Evolutionary conservation across 148 eudicot species (phyloP).

Genomic region (Spergularia bocconei): DNA sequence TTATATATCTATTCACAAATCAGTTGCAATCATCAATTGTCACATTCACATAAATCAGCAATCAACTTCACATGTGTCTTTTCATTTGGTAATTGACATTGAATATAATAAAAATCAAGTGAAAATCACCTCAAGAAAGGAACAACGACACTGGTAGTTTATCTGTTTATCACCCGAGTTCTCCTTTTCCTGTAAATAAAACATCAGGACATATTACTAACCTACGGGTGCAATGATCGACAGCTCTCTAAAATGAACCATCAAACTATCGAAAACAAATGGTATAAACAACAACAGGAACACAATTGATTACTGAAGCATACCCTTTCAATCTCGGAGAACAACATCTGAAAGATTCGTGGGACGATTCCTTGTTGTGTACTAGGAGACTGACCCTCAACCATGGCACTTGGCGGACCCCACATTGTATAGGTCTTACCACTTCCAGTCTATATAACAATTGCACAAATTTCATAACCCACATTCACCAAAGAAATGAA

Average conservation of each 20-base stretch:
- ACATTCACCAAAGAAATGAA: conserved; percentile 3
- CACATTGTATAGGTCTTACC: conserved; percentile 97
- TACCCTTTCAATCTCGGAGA: conserved; percentile 81
- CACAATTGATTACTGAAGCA: conserved; percentile 23
- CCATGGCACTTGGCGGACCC: conserved; percentile 96
- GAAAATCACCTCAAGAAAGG: conserved; percentile 85
- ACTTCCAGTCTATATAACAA: conserved; percentile 76
- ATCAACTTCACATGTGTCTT: neutral
- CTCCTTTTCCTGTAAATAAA: conserved; percentile 47
- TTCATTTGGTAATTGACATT: neutral
- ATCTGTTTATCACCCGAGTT: conserved; percentile 60
- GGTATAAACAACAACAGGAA: neutral
- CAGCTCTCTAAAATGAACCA: neutral
- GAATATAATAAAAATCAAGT: neutral
- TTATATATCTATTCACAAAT: conserved; percentile 53
- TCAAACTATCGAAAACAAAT: neutral
- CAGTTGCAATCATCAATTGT: neutral
- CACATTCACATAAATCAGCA: neutral
- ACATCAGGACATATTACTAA: conserved; percentile 4
- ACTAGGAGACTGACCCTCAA: conserved; percentile 55
- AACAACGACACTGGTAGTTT: conserved; percentile 89
- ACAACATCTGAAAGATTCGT: conserved; percentile 74
- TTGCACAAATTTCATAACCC: neutral
- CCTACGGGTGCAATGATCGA: neutral
- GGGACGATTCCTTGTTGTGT: conserved; percentile 81